A percentile compares a stretch with the other conserved stretches of the same genome.
phyloP scores from a whole-genome alignment of 192 early-diverging fungal genomes.

The Funneliformis geosporum region DNA sequence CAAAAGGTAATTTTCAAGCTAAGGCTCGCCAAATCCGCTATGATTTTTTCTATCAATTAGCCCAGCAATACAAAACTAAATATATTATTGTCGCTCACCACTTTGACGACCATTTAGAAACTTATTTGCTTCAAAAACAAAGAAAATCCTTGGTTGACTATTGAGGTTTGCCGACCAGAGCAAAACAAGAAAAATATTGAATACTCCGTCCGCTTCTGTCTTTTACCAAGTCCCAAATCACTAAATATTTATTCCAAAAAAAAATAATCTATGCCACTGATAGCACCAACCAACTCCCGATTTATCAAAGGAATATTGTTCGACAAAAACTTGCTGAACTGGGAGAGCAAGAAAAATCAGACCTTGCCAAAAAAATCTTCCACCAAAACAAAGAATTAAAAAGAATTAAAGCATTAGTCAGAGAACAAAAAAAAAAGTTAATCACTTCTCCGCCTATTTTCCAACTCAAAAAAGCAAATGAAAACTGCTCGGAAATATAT shows the following conservation, averaged over 20 bases:
- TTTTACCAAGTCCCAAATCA: not conserved
- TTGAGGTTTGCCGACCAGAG: not conserved
- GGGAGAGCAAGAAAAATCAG: not conserved
- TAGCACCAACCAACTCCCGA: not conserved
- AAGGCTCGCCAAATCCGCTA: conserved; percentile 8
- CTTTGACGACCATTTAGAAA: conserved; percentile 16
- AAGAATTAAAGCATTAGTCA: conserved; percentile 18
- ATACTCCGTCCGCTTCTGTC: not conserved
- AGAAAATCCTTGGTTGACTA: conserved; percentile 4
- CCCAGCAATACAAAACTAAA: not conserved
- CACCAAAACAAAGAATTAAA: not conserved
- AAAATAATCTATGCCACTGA: not conserved
- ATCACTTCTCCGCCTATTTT: not conserved
- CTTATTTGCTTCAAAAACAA: conserved; percentile 8
- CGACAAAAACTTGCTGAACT: not conserved
- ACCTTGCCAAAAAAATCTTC: not conserved
- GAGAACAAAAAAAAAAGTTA: not conserved
- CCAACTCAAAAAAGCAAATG: not conserved
- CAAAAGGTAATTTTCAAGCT: conserved; percentile 4
- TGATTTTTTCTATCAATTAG: not conserved
- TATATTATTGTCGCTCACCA: conserved; percentile 7
- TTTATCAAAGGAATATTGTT: conserved; percentile 8
- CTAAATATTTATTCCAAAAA: not conserved
- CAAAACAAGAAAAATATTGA: conserved; percentile 1
- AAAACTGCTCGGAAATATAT: not conserved